phyloP scores from a whole-genome alignment of 352 stramenopile genomes.

The Blastocystis sp. region DNA sequence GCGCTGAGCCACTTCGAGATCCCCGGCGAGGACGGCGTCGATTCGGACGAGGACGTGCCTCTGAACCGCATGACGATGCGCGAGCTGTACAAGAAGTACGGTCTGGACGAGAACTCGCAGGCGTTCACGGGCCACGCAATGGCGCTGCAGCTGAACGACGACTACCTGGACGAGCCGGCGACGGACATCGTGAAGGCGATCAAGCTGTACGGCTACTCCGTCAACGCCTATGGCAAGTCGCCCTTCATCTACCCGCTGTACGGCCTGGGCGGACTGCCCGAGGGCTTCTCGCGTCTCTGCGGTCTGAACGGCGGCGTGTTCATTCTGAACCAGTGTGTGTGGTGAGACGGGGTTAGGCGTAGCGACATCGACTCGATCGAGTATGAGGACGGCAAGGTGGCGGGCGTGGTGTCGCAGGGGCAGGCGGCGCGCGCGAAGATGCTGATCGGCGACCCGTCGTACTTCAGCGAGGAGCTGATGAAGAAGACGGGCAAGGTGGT shows the following conservation, averaged over 20 bases:
- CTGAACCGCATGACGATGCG: slow-evolving; percentile 93
- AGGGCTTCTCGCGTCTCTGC: slow-evolving; percentile 97
- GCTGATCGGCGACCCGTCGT: slow-evolving; percentile 97
- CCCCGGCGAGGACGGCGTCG: slow-evolving; percentile 71
- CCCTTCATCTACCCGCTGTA: slow-evolving; percentile 99
- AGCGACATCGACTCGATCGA: slow-evolving; percentile 81
- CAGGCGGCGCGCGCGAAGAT: slow-evolving; percentile 93
- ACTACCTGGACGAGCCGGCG: slow-evolving; percentile 83
- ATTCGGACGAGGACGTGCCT: slow-evolving; percentile 69
- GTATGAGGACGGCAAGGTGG: slow-evolving; percentile 87
- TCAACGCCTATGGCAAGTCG: slow-evolving; percentile 85
- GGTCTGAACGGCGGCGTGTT: slow-evolving; percentile 98
- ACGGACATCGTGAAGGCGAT: slow-evolving; percentile 90
- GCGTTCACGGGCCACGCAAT: slow-evolving; percentile 99
- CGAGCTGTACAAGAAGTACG: slow-evolving; percentile 95
- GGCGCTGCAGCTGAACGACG: slow-evolving; percentile 82
- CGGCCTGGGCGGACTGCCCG: slow-evolving; percentile 91
- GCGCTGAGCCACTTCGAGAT: slow-evolving; percentile 79
- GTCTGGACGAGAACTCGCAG: slow-evolving; percentile 92
- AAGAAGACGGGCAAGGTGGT: slow-evolving; percentile 88
- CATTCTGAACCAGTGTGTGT: slow-evolving; percentile 87
- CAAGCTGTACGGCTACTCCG: slow-evolving; percentile 95
- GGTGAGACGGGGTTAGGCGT: neutral
- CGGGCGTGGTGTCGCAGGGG: slow-evolving; percentile 81
- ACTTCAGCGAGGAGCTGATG: slow-evolving; percentile 91